Percentiles rank a stretch among this genome's conserved stretches.
Evolutionary conservation across 2,329 filamentous ascomycete genomes (phyloP).

Genomic region (Lasiodiplodia hormozganensis): DNA sequence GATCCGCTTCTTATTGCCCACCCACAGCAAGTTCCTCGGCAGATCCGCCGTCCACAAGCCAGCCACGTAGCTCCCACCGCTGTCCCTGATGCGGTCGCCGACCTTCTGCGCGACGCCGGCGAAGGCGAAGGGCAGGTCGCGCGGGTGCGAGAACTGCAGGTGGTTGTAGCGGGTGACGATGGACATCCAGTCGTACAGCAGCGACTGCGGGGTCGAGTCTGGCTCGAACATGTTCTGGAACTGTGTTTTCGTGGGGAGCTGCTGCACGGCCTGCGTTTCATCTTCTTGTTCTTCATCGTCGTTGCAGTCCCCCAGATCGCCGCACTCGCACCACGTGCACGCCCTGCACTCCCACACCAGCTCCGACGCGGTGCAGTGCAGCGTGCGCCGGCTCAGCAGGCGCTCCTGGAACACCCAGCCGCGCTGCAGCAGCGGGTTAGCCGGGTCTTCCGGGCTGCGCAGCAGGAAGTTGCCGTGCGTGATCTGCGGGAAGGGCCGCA

Average conservation of each 20-base stretch:
- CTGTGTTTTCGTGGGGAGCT: background rate
- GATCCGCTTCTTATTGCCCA: background rate
- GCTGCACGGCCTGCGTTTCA: background rate
- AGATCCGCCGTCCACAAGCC: background rate
- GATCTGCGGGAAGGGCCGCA: background rate
- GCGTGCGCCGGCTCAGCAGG: constrained; percentile 1
- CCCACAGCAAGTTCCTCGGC: background rate
- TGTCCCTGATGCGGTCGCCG: background rate
- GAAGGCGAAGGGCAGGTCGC: background rate
- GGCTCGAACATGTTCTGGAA: background rate
- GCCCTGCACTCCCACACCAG: constrained; percentile 19
- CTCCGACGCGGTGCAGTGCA: constrained; percentile 17
- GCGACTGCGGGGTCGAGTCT: background rate
- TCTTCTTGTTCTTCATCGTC: no score
- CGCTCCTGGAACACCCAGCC: constrained; percentile 26
- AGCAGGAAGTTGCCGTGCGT: background rate
- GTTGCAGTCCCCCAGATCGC: background rate
- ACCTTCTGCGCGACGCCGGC: background rate
- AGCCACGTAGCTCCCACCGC: background rate
- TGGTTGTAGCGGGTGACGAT: background rate
- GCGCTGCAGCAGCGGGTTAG: constrained; percentile 4
- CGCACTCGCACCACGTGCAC: background rate
- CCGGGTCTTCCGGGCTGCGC: background rate
- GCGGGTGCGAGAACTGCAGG: background rate
- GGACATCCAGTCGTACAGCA: background rate